These are phyloP conservation scores for Pythium guiyangense DNA, from an alignment of 352 stramenopile species.

Conservation along the genomic window DNA sequence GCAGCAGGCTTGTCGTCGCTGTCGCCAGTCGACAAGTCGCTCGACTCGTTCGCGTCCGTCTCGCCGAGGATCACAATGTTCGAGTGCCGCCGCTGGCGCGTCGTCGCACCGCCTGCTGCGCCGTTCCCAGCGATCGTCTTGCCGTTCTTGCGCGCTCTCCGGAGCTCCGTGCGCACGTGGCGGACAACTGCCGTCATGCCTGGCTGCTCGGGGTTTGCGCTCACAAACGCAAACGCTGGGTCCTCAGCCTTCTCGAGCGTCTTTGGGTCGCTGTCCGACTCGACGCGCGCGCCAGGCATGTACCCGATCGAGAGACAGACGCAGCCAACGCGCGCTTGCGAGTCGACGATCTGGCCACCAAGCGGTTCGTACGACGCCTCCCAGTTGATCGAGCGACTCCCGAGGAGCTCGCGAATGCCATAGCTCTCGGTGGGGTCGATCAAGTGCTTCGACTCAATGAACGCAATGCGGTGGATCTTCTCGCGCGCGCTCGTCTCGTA, in stretches of 20 bases:
- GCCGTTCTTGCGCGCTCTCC: constrained; percentile 25
- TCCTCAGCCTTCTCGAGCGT: constrained; percentile 81
- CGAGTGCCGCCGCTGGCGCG: constrained; percentile 45
- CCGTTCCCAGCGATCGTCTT: constrained; percentile 14
- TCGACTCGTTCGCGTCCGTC: constrained; percentile 71
- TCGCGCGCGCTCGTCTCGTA: constrained; percentile 68
- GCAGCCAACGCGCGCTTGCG: constrained; percentile 79
- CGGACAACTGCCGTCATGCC: constrained; percentile 87
- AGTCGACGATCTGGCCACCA: constrained; percentile 83
- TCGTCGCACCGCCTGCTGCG: neutral
- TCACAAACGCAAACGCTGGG: constrained; percentile 77
- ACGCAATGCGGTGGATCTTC: constrained; percentile 77
- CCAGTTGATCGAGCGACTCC: constrained; percentile 86
- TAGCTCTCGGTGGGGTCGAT: constrained; percentile 77
- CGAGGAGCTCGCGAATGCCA: constrained; percentile 75
- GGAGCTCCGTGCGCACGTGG: constrained; percentile 60
- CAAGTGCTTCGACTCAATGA: constrained; percentile 88
- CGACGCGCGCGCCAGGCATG: constrained; percentile 43
- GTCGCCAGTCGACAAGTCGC: constrained; percentile 60
- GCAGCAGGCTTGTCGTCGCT: constrained; percentile 36
- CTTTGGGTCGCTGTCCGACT: constrained; percentile 61
- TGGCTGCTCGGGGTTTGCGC: constrained; percentile 64
- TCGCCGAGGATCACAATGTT: constrained; percentile 88
- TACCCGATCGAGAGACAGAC: constrained; percentile 84
- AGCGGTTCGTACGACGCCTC: constrained; percentile 81